Conservation (phyloP, 2,329 filamentous ascomycete genomes). For the Xenoacremonium recifei region DNA sequence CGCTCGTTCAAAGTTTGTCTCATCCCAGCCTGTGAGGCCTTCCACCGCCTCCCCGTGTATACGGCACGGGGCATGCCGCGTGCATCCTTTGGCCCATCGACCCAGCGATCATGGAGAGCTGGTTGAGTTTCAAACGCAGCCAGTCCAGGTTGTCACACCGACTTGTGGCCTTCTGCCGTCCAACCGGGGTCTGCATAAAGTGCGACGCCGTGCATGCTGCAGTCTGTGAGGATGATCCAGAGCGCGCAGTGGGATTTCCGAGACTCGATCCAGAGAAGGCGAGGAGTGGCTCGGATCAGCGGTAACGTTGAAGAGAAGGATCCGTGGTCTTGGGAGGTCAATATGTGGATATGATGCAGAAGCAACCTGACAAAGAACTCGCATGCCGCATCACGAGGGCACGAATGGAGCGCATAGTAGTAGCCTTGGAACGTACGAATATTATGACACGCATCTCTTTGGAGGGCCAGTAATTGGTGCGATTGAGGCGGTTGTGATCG, state of each 20-base stretch:
- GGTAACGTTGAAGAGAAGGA: neutral
- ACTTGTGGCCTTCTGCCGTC: slow-evolving; percentile 23
- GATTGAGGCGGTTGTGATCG: slow-evolving; percentile 5
- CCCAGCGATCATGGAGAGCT: slow-evolving; percentile 3
- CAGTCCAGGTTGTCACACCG: slow-evolving; percentile 23
- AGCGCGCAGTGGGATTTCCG: neutral
- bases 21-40: slow-evolving; percentile 4
- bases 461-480: slow-evolving; percentile 6
- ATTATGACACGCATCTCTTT: slow-evolving; percentile 2
- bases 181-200: slow-evolving; percentile 24
- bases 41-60: slow-evolving; percentile 4
- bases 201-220: slow-evolving; percentile 15
- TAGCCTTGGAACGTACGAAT: too few relatives aligned
- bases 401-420: too few relatives aligned
- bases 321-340: too few relatives aligned
- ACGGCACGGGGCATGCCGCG: slow-evolving; percentile 9
- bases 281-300: neutral
- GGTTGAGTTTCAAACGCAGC: slow-evolving; percentile 20
- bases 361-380: too few relatives aligned
- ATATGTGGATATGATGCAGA: too few relatives aligned
- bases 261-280: neutral
- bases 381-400: too few relatives aligned
- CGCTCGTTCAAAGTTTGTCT: too few relatives aligned
- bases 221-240: neutral
- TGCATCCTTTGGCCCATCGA: neutral